Evolutionary conservation across 2,329 filamentous ascomycete species (phyloP).

Genomic region (Penicillium brasilianum): DNA sequence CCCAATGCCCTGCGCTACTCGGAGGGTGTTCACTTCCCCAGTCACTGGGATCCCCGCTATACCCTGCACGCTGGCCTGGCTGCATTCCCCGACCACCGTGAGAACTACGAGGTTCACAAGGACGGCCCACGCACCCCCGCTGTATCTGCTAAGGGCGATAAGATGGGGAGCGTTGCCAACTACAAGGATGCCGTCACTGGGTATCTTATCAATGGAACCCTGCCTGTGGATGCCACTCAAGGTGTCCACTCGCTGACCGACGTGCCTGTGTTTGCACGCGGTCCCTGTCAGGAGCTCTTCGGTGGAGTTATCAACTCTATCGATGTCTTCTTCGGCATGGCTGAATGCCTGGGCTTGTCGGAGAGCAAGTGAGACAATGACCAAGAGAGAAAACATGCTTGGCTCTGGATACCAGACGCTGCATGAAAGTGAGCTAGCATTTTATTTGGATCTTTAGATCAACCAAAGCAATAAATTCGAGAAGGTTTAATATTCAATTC

Average conservation of each 20-base stretch:
- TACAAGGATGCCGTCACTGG: constrained; percentile 69
- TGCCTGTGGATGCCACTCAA: constrained; percentile 66
- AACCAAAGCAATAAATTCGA: not conserved
- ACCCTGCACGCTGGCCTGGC: constrained; percentile 74
- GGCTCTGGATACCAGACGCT: not conserved
- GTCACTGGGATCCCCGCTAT: constrained; percentile 84
- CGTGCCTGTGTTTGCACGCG: constrained; percentile 77
- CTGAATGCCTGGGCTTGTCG: constrained; percentile 46
- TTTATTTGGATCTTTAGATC: not conserved
- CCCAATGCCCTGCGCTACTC: constrained; percentile 66
- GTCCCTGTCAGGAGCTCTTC: constrained; percentile 78
- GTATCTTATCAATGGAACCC: constrained; percentile 75
- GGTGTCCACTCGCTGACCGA: constrained; percentile 80
- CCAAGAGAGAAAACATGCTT: not conserved
- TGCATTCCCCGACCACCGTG: constrained; percentile 74
- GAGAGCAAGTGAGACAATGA: constrained; percentile 14
- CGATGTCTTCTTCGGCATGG: constrained; percentile 49
- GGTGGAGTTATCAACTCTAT: constrained; percentile 53
- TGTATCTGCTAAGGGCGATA: constrained; percentile 57
- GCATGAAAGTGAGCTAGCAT: not conserved
- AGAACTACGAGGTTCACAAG: constrained; percentile 75
- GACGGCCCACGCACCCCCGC: constrained; percentile 68
- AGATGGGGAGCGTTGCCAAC: constrained; percentile 68
- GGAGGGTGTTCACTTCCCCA: constrained; percentile 76
- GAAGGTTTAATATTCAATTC: not conserved